Evolutionary conservation across 305 asterid species (phyloP).

Genomic region (Fraxinus dipetala): DNA sequence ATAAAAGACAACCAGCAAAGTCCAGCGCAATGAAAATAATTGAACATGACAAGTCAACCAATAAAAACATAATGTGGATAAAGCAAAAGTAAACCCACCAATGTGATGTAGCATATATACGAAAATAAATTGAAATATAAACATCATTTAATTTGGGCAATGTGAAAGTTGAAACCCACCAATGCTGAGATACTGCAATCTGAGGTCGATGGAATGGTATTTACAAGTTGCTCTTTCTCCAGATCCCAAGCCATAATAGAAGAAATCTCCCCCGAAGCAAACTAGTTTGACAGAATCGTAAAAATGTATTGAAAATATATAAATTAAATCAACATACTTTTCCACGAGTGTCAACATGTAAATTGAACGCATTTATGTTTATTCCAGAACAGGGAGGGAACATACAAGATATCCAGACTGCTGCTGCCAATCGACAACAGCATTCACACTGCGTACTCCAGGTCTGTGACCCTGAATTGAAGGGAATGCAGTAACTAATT

Average conservation of each 20-base stretch:
- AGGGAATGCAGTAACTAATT: conserved; percentile 83
- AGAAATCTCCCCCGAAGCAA: conserved; percentile 83
- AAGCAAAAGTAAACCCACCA: neutral
- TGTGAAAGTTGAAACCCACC: conserved; percentile 48
- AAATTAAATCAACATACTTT: neutral
- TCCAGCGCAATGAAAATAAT: neutral
- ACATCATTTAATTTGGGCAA: neutral
- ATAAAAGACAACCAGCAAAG: neutral
- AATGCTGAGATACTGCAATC: conserved; percentile 86
- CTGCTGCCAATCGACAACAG: conserved; percentile 99
- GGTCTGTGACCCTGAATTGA: conserved; percentile 90
- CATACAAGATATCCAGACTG: conserved; percentile 95
- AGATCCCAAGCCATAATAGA: conserved; percentile 97
- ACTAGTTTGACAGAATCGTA: conserved; percentile 42
- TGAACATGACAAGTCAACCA: neutral
- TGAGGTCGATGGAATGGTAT: conserved; percentile 65
- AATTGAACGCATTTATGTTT: neutral
- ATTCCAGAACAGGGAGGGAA: conserved; percentile 8
- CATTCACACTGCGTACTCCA: conserved; percentile 83
- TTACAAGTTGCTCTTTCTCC: conserved; percentile 92
- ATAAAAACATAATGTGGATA: neutral
- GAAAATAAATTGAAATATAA: neutral
- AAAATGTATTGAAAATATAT: conserved; percentile 14
- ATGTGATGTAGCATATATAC: neutral
- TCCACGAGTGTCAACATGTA: neutral